Conservation (phyloP, 1,284 basidiomycete species). For the Naganishia liquefaciens region DNA sequence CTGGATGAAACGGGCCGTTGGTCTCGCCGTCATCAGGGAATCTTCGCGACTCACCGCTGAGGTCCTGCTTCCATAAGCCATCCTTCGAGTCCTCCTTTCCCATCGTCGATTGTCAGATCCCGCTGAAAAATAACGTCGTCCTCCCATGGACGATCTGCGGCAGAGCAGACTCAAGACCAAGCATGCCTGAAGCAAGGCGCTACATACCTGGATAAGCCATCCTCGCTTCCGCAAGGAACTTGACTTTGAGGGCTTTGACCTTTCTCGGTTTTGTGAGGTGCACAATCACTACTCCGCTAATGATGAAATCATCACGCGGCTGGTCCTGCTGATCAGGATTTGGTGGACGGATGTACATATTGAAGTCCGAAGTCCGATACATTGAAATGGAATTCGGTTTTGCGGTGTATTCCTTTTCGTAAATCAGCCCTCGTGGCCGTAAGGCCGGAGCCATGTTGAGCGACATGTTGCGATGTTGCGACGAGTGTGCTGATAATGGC, state of each 20-base stretch:
- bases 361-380: conserved; percentile 34
- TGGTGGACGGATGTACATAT: conserved; percentile 31
- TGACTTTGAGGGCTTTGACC: conserved; percentile 22
- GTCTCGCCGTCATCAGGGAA: neutral
- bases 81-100: conserved; percentile 13
- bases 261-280: conserved; percentile 33
- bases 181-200: neutral
- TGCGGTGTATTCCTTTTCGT: conserved; percentile 28
- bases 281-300: conserved; percentile 32
- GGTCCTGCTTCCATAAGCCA: conserved; percentile 32
- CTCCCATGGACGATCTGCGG: conserved; percentile 31
- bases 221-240: conserved; percentile 30
- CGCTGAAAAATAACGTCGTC: conserved; percentile 32
- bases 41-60: conserved; percentile 24
- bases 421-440: conserved; percentile 23
- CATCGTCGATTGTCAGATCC: conserved; percentile 28
- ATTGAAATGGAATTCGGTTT: conserved; percentile 32
- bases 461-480: neutral
- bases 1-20: neutral
- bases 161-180: neutral
- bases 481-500: neutral
- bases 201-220: conserved; percentile 32
- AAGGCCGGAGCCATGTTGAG: conserved; percentile 13
- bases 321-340: conserved; percentile 3
- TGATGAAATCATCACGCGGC: conserved; percentile 31